phyloP scores from a whole-genome alignment of 768 basidiomycete genomes.

The Sarcodon sp. region DNA sequence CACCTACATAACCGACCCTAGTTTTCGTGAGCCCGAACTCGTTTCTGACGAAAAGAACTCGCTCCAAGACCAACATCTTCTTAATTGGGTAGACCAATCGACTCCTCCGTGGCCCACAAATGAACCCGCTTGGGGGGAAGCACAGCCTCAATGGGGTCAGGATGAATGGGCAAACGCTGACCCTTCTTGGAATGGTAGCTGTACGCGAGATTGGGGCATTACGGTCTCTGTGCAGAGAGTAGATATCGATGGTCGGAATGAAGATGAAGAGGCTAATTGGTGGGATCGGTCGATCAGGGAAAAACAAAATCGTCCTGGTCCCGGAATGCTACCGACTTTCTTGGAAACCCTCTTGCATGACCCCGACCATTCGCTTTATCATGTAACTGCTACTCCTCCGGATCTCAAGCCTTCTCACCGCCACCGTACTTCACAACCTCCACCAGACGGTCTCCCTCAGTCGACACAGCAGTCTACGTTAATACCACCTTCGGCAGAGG shows the following conservation, averaged over 20 bases:
- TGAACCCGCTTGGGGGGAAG: background rate
- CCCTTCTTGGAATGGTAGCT: background rate
- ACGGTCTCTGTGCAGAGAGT: slow-evolving; percentile 16
- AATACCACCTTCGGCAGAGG: slow-evolving; percentile 34
- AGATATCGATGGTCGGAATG: slow-evolving; percentile 46
- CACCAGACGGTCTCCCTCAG: slow-evolving; percentile 8
- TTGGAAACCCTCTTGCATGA: slow-evolving; percentile 59
- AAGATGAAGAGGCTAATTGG: slow-evolving; percentile 54
- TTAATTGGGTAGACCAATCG: background rate
- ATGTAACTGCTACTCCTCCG: slow-evolving; percentile 31
- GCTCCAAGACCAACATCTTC: background rate
- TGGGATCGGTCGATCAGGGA: slow-evolving; percentile 44
- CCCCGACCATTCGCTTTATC: slow-evolving; percentile 59
- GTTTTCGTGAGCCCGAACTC: slow-evolving; percentile 18
- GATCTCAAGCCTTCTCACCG: slow-evolving; percentile 14
- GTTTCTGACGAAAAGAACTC: slow-evolving; percentile 10
- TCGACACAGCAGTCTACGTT: slow-evolving; percentile 6
- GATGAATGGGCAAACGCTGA: slow-evolving; percentile 5
- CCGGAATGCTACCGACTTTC: slow-evolving; percentile 56
- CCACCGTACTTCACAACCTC: slow-evolving; percentile 5
- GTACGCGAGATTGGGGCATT: slow-evolving; percentile 1
- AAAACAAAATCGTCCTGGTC: slow-evolving; percentile 43
- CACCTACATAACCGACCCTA: slow-evolving; percentile 16
- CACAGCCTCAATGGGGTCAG: slow-evolving; percentile 9
- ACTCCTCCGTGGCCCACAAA: background rate